phyloP scores from a whole-genome alignment of 345 rosid species.

The Citrus hindsii region DNA sequence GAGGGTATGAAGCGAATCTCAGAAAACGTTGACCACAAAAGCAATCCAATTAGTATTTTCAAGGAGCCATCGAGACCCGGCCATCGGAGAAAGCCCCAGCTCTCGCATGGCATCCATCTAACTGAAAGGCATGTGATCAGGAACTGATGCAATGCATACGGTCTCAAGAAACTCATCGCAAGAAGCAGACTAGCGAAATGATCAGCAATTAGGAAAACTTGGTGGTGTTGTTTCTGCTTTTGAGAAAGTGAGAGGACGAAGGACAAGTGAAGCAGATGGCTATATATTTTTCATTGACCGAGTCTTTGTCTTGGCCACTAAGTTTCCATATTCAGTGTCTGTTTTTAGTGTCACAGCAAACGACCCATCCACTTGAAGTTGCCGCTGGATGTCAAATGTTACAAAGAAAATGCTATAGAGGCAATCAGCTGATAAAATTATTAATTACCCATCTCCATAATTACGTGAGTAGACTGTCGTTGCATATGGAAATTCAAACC shows the following conservation, averaged over 20 bases:
- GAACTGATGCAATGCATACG: conserved; percentile 25
- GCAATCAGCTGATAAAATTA: too few relatives aligned
- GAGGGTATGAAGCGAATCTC: conserved; percentile 38
- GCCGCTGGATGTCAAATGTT: neutral
- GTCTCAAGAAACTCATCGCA: conserved; percentile 38
- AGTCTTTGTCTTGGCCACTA: conserved; percentile 5
- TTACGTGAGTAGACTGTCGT: too few relatives aligned
- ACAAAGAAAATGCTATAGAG: neutral
- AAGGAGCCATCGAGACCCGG: conserved; percentile 37
- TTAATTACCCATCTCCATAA: too few relatives aligned
- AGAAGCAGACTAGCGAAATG: neutral
- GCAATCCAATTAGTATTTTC: conserved; percentile 21
- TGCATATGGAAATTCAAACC: too few relatives aligned
- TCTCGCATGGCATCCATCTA: conserved; percentile 47
- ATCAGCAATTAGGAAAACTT: neutral
- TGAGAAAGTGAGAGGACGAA: neutral
- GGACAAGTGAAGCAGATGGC: neutral
- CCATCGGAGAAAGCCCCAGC: conserved; percentile 39
- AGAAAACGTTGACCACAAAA: conserved; percentile 37
- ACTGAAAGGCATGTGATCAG: conserved; percentile 10
- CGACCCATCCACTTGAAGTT: neutral
- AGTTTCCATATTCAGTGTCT: conserved; percentile 11
- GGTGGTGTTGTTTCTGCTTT: neutral
- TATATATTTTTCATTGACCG: neutral
- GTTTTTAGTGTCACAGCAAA: neutral